Base-by-base conservation (phyloP, 805 yeast species). In the Nakazawaea ishiwadae region DNA sequence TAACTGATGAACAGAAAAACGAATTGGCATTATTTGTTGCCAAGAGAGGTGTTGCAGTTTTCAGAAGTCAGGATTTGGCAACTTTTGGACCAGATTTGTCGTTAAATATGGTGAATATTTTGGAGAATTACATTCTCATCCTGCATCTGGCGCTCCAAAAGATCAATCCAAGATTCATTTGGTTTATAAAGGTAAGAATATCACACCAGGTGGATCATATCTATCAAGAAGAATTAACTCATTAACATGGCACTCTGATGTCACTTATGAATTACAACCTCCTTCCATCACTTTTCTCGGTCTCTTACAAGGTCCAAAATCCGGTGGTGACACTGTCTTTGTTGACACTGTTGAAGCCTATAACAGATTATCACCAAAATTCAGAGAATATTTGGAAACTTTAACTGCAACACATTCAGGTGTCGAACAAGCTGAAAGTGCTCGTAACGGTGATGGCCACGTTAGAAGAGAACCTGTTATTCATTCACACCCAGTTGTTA, bases 251-350 rank as follows among this genome's bases (percentile, higher is more conserved):
- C 77, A 71, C 52, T 63, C 75, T 4, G 77, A 71, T 51, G 71
- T 79, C 32, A 74, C 85, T 30, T 81, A 79, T 54, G 89, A 82
- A 59, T 66, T 69, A 44, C 85, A 79, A 56, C 84, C 88, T 4
- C 83, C 77, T 7, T 72, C 74, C 2, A 56, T 63, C n/a, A 72
- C 79, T 0, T 65, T 72, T 31, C 65, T 76, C 50, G 60, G 73
- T 24, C 69, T 73, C 14, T 60, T 75, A 39, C 75, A 73, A 35
- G 60, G 63, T 36, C 58, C 58, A 3, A 66, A 61, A 14, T 41
- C 65, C 17, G 75, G 74, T 35, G 75, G 75, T 44, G 74, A 69
- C 48, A 68, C 74, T 31, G 59, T 66, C 24, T 69, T 66, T 43
- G 68, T 70, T 14, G 68, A 66, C 50, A 65, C 65, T n/a, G 65